These are phyloP conservation scores for Pisolithus microcarpus DNA, from an alignment of 768 basidiomycete species.

Conservation along the genomic window DNA sequence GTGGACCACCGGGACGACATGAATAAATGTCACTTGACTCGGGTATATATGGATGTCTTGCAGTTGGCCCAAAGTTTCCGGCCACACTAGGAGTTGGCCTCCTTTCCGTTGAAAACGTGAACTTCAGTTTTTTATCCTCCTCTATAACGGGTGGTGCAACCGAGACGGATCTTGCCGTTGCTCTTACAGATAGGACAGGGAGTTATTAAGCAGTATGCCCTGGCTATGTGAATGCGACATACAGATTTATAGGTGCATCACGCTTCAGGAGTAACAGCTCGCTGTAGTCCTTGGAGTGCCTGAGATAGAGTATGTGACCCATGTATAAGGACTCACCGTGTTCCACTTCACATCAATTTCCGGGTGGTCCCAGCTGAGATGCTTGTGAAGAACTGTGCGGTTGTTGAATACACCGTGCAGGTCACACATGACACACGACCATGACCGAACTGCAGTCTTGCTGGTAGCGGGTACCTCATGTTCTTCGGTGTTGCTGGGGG, in stretches of 20 bases:
- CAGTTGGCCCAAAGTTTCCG: conserved; percentile 46
- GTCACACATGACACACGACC: conserved; percentile 52
- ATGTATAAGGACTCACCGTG: conserved; percentile 13
- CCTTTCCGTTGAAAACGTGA: conserved; percentile 1
- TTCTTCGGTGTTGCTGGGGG: conserved; percentile 5
- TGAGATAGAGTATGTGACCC: not conserved
- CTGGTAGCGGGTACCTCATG: conserved; percentile 7
- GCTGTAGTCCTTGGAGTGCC: conserved; percentile 8
- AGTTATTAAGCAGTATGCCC: no score
- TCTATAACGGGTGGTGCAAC: conserved; percentile 5
- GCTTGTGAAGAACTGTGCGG: conserved; percentile 37
- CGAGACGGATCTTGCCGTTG: conserved; percentile 1
- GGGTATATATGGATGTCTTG: conserved; percentile 43
- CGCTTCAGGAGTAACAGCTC: conserved; percentile 8
- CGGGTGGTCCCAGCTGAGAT: conserved; percentile 44
- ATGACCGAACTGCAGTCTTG: conserved; percentile 27
- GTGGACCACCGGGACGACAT: conserved; percentile 59
- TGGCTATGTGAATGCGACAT: no score
- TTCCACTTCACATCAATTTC: conserved; percentile 35
- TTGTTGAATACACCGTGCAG: conserved; percentile 37
- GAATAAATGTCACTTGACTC: conserved; percentile 48
- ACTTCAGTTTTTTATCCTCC: conserved; percentile 21
- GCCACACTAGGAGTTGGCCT: not conserved
- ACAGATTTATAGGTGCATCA: no score
- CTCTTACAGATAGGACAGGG: not conserved